Conservation (phyloP, 306 rosid species). For the Lagenaria siceraria region DNA sequence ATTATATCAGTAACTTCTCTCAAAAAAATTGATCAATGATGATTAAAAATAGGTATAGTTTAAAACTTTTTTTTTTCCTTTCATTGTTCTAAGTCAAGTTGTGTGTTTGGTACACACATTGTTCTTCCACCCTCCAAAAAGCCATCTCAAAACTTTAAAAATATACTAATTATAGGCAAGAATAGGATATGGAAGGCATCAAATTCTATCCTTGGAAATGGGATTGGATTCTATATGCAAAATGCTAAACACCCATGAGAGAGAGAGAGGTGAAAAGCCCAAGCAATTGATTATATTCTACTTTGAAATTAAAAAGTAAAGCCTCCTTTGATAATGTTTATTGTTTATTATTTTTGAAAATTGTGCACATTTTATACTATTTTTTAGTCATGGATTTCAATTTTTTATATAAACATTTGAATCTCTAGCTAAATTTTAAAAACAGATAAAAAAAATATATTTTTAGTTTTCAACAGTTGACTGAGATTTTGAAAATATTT, state of each 20-base stretch:
- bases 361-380: too few relatives aligned
- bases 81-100: background rate
- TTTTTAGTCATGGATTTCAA: too few relatives aligned
- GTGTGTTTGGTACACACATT: background rate
- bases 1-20: background rate
- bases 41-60: background rate
- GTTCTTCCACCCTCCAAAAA: background rate
- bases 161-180: background rate
- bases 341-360: too few relatives aligned
- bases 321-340: too few relatives aligned
- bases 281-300: background rate
- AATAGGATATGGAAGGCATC: slow-evolving; percentile 1
- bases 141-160: background rate
- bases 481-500: too few relatives aligned
- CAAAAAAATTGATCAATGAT: background rate
- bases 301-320: background rate
- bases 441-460: too few relatives aligned
- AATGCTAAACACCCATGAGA: background rate
- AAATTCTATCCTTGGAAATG: slow-evolving; percentile 1
- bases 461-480: too few relatives aligned
- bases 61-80: background rate
- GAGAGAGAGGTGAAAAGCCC: background rate
- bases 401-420: too few relatives aligned
- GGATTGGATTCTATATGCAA: background rate
- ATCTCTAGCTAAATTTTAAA: too few relatives aligned